Percentiles rank a stretch among this genome's conserved stretches.
These are phyloP conservation scores for Auricularia cornea DNA, from an alignment of 768 basidiomycete genomes.

Conservation along the genomic window DNA sequence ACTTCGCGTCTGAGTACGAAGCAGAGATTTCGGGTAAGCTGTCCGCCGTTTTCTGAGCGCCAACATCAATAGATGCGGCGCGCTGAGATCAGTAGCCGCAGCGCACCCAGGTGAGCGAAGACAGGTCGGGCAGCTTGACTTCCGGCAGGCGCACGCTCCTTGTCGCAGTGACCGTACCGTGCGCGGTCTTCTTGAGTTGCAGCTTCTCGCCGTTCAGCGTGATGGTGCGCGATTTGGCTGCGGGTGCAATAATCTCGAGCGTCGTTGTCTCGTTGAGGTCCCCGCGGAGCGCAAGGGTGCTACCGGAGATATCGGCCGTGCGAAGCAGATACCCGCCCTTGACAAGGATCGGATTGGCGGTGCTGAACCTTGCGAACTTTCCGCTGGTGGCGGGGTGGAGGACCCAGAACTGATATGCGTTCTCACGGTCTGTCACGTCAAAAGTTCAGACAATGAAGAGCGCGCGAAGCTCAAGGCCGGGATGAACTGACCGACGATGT, in stretches of 20 bases:
- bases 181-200: conserved; percentile 17
- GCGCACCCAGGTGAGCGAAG: background rate
- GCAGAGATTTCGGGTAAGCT: conserved; percentile 61
- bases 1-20: conserved; percentile 52
- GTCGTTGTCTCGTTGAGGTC: conserved; percentile 42
- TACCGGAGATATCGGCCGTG: conserved; percentile 13
- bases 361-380: background rate
- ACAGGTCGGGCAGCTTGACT: conserved; percentile 27
- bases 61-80: background rate
- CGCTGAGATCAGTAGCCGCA: background rate
- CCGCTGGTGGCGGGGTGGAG: background rate
- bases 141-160: conserved; percentile 17
- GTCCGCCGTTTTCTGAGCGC: conserved; percentile 51
- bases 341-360: conserved; percentile 17
- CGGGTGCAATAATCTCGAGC: conserved; percentile 36
- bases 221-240: conserved; percentile 24
- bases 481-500: background rate
- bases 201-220: conserved; percentile 34
- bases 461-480: background rate
- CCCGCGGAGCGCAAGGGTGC: conserved; percentile 22
- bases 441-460: background rate
- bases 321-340: conserved; percentile 25
- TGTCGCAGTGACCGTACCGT: conserved; percentile 15
- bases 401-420: background rate
- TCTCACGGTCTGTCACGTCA: background rate